Evolutionary conservation across 2,329 filamentous ascomycete species (phyloP), one percentile per base, ranked within the genome.

Genomic region (Diaporthe ampelina): DNA sequence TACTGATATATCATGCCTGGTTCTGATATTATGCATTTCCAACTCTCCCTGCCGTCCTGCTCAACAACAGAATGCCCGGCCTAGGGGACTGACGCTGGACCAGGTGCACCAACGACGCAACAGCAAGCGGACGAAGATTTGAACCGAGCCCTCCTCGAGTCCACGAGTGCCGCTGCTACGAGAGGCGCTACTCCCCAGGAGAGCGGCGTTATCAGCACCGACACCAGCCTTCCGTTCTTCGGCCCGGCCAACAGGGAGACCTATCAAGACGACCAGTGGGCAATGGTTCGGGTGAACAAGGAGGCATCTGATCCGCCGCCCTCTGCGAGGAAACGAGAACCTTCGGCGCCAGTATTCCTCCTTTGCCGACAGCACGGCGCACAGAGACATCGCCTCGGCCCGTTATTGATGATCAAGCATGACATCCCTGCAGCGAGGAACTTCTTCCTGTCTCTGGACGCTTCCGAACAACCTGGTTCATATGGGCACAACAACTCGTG

Each of bases 401-500:
- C 86, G 0, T 80, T 92, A 4, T 77, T 93, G 17, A 91, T 90
- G 6, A 89, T 92, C 10, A 84, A 90, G 52, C 88, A 92, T 77
- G 84, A 88, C 72, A 92, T 93, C 32, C 91, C 91, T 1, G 81
- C 90, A 0, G 86, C 86, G 0, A 86, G 90, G 70, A 91, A 92
- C 76, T 87, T 3, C 82, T 92, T 17, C 83, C 92, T 3, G 79
- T 82, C 32, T 82, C 81, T 13, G 86, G 86, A 71, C 79, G 4
- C 80, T 85, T 7, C 82, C 19, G 26, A 63, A 40, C 70, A 48
- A 17, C 70, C 85, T 3, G 78, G 82, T 1, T 85, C 83, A 45
- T 92, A 92, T 76, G 90, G 90, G 0, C 85, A 88, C 76, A 85
- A 89, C 76, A 83, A 82, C 17, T 86, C 90, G 74, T 93, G 91